Base-by-base conservation (phyloP, 148 eudicot species). In the Rhododendron williamsianum region DNA sequence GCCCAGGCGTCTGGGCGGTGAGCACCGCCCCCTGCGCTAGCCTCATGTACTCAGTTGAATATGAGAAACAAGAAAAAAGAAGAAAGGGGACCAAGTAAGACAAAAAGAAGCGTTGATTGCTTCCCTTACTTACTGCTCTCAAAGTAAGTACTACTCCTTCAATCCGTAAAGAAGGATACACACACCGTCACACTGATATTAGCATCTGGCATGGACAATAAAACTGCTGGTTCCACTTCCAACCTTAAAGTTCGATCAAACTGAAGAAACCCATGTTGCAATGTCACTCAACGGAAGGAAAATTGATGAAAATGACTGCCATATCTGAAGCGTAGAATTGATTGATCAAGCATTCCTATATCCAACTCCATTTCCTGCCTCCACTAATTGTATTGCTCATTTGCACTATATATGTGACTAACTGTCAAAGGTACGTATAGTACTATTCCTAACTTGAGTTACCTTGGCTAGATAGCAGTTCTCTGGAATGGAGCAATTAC, bases 211-310 rank as follows among this genome's bases (percentile, higher is more conserved):
- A 56, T 4, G 27, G 46, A 27, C 58, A 79, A 48, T 79, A 71
- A 30, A 46, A 49, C 83, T 3, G 71, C 71, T 58, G 72, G 58
- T 81, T 81, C 83, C 76, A 71, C 33, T 81, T 56, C 83, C 76
- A 71, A 56, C 25, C 83, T 13, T 18, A 19, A 81, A 58, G 23
- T 3, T 3, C 6, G 83, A 81, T 81, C 15, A 35, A 81, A 81
- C 38, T 35, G n/a, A 35, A 18, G 41, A 54, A 18, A 33, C n/a
- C 72, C 48, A 35, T 35, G n/a, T 35, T 9, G 3, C 45, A 69
- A 69, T 16, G 48, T 6, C 35, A 81, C 65, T 11, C n/a, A 60
- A 19, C 33, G 52, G 19, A 35, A 56, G n/a, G 3, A 19, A 33
- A 46, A 67, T 46, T 25, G 35, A 83, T 25, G 63, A 69, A 30